These are phyloP conservation scores for Chloranthus sessilifolius DNA, from an alignment of 164 flowering plant species.

Conservation along the genomic window DNA sequence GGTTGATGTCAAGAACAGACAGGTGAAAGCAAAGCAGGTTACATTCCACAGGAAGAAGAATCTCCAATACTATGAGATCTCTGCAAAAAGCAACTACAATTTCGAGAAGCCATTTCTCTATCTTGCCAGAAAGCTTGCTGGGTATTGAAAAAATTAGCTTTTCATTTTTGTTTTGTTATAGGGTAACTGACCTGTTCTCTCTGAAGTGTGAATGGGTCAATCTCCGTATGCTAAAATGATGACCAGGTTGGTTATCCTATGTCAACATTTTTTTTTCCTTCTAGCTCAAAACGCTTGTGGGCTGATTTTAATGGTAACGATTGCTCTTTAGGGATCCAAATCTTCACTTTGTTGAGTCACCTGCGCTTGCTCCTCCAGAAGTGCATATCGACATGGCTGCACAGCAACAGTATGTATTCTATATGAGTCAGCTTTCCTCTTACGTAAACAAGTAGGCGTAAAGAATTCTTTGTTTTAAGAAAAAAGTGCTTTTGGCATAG, in stretches of 20 bases:
- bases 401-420: constrained; percentile 17
- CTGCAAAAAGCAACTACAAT: constrained; percentile 82
- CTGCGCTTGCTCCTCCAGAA: constrained; percentile 27
- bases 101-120: constrained; percentile 81
- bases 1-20: constrained; percentile 83
- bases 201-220: too few species aligned
- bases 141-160: constrained; percentile 35
- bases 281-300: too few species aligned
- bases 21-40: constrained; percentile 82
- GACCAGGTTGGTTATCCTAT: too few species aligned
- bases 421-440: too few species aligned
- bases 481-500: too few species aligned
- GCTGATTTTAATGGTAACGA: neutral
- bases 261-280: too few species aligned
- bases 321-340: constrained; percentile 19
- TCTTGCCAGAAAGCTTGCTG: constrained; percentile 76
- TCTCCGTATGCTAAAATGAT: too few species aligned
- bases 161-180: neutral
- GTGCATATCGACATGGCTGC: constrained; percentile 22
- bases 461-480: too few species aligned
- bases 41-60: constrained; percentile 84
- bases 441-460: too few species aligned
- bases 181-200: too few species aligned
- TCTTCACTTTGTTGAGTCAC: constrained; percentile 24
- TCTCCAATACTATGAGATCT: constrained; percentile 72